A percentile compares a stretch with the other conserved stretches of the same genome.
phyloP scores from a whole-genome alignment of 805 yeast genomes.

The Metahyphopichia silvanorum region DNA sequence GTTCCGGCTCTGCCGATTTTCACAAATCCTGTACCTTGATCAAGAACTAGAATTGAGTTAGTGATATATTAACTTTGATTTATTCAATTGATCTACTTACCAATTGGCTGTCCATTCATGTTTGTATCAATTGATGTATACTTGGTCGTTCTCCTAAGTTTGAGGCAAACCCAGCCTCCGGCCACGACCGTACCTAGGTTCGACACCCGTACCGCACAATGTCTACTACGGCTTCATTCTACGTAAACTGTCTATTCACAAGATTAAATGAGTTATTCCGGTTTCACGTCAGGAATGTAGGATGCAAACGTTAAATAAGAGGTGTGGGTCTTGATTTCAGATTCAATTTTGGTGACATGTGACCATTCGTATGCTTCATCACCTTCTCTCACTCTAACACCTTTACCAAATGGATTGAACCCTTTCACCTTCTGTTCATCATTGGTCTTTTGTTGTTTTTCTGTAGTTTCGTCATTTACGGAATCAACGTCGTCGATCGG shows the following conservation, averaged over 20 bases:
- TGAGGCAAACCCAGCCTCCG: too few species aligned
- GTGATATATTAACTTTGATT: conserved; percentile 4
- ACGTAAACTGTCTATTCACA: background rate
- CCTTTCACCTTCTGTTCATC: conserved; percentile 37
- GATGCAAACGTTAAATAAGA: conserved; percentile 90
- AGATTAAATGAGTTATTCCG: background rate
- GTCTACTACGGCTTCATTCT: too few species aligned
- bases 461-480: conserved; percentile 7
- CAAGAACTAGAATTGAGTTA: conserved; percentile 62
- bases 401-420: conserved; percentile 92
- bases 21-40: conserved; percentile 98
- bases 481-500: conserved; percentile 11
- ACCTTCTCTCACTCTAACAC: conserved; percentile 82
- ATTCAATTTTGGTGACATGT: conserved; percentile 77
- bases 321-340: conserved; percentile 90
- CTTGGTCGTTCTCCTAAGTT: too few species aligned
- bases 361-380: conserved; percentile 78
- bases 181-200: too few species aligned
- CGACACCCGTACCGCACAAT: too few species aligned
- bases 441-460: conserved; percentile 16
- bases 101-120: conserved; percentile 29
- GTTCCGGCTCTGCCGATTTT: conserved; percentile 96
- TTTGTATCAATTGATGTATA: too few species aligned
- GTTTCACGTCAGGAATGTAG: conserved; percentile 19
- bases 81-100: conserved; percentile 14